Evolutionary conservation across 345 rosid species (phyloP).

Genomic region (Eucalyptus regnans): DNA sequence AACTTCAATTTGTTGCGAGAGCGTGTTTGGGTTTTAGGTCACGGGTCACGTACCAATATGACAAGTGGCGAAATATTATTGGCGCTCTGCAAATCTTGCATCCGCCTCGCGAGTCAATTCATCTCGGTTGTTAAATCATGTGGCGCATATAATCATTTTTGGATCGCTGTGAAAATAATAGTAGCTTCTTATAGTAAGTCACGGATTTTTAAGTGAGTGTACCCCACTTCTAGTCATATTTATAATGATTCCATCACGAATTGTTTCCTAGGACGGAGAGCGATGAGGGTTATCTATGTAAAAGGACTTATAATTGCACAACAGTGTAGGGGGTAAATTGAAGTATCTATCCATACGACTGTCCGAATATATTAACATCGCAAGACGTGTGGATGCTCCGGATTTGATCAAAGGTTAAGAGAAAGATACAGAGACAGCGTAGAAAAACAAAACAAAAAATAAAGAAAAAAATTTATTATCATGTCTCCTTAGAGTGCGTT

Average conservation of each 20-base stretch:
- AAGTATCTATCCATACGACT: rapidly evolving
- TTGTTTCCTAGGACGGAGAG: background rate
- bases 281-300: rapidly evolving
- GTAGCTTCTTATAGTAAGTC: too few species aligned
- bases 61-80: background rate
- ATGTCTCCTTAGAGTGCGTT: too few species aligned
- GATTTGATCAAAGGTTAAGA: background rate
- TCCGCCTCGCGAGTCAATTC: background rate
- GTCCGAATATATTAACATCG: background rate
- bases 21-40: background rate
- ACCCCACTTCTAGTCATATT: background rate
- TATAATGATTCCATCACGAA: background rate
- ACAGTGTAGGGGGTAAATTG: background rate
- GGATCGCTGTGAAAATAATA: too few species aligned
- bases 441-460: too few species aligned
- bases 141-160: background rate
- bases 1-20: background rate
- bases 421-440: background rate
- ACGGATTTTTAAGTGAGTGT: rapidly evolving
- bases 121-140: background rate
- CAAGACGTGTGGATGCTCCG: rapidly evolving
- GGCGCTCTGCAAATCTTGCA: too few species aligned
- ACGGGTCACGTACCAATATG: rapidly evolving
- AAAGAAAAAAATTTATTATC: too few species aligned
- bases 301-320: background rate